Percentiles rank a stretch among this genome's conserved stretches.
Evolutionary conservation across 1,284 basidiomycete species (phyloP).

Genomic region (Puccinia horiana): DNA sequence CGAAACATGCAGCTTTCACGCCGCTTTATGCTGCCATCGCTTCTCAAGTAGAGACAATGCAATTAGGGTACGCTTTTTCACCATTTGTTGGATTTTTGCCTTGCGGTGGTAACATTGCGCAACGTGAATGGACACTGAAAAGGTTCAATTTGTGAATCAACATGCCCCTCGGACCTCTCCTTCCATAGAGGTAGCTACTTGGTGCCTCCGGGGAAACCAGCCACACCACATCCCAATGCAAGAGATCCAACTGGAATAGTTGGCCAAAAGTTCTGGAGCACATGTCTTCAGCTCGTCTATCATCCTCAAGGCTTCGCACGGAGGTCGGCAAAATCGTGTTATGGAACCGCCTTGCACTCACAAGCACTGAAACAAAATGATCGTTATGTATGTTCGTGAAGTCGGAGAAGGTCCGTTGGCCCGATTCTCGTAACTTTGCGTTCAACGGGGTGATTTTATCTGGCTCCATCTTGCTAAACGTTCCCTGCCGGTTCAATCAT

Average conservation of each 20-base stretch:
- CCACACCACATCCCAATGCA: slow-evolving; percentile 9
- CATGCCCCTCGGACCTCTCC: too few relatives aligned
- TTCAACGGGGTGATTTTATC: too few relatives aligned
- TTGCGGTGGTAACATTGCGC: neutral
- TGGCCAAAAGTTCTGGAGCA: slow-evolving; percentile 11
- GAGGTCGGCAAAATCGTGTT: neutral
- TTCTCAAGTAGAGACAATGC: slow-evolving; percentile 11
- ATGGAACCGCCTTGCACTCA: neutral
- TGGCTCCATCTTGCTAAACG: too few relatives aligned
- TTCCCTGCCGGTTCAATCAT: too few relatives aligned
- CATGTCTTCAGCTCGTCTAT: neutral
- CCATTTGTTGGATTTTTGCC: neutral
- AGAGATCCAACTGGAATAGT: slow-evolving; percentile 2
- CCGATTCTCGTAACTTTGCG: neutral
- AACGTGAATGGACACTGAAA: neutral
- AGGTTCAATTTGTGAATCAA: neutral
- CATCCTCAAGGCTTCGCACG: neutral
- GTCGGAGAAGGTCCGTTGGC: neutral
- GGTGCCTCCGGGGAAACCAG: slow-evolving; percentile 19
- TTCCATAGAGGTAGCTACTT: slow-evolving; percentile 7
- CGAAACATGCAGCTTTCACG: slow-evolving; percentile 14
- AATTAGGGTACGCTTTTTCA: neutral
- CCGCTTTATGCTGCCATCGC: slow-evolving; percentile 21
- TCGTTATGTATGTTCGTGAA: neutral
- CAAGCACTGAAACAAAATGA: neutral